Percentiles rank a stretch among this genome's conserved stretches.
Conservation (phyloP, 192 early-diverging fungal species). For the Linnemannia exigua region DNA sequence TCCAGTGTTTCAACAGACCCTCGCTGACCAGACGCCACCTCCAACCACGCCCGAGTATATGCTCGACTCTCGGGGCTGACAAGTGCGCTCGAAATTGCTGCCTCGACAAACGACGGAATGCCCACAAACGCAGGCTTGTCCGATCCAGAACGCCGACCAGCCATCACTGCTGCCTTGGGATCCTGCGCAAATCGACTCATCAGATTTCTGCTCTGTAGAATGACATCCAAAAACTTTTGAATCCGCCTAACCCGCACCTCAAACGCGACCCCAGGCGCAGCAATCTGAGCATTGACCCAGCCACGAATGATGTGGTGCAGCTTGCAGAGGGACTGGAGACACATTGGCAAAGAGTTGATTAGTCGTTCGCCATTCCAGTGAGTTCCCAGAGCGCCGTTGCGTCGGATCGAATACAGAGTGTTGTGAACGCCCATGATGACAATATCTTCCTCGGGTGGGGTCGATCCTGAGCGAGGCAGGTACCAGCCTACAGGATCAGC, state of each 20-base stretch:
- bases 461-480: slow-evolving; percentile 32
- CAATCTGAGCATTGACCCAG: slow-evolving; percentile 76
- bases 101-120: slow-evolving; percentile 81
- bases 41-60: slow-evolving; percentile 75
- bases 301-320: slow-evolving; percentile 77
- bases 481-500: slow-evolving; percentile 63
- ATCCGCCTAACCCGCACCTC: slow-evolving; percentile 69
- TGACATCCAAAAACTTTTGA: slow-evolving; percentile 72
- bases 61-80: slow-evolving; percentile 79
- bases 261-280: slow-evolving; percentile 60
- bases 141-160: slow-evolving; percentile 5
- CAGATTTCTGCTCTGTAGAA: slow-evolving; percentile 64
- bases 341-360: slow-evolving; percentile 70
- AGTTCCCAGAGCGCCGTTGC: slow-evolving; percentile 62
- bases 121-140: not conserved
- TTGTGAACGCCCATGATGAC: slow-evolving; percentile 76
- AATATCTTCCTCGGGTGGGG: slow-evolving; percentile 69
- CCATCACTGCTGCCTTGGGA: not conserved
- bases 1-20: slow-evolving; percentile 72
- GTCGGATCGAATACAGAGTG: slow-evolving; percentile 66
- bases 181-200: slow-evolving; percentile 44
- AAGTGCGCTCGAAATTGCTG: slow-evolving; percentile 74
- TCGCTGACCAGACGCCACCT: slow-evolving; percentile 64
- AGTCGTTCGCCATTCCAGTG: slow-evolving; percentile 67
- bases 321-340: slow-evolving; percentile 75